Evolutionary conservation across 495 filamentous ascomycete species (phyloP), one percentile per base, ranked within the genome.

Genomic region (Penicillium chermesinum): DNA sequence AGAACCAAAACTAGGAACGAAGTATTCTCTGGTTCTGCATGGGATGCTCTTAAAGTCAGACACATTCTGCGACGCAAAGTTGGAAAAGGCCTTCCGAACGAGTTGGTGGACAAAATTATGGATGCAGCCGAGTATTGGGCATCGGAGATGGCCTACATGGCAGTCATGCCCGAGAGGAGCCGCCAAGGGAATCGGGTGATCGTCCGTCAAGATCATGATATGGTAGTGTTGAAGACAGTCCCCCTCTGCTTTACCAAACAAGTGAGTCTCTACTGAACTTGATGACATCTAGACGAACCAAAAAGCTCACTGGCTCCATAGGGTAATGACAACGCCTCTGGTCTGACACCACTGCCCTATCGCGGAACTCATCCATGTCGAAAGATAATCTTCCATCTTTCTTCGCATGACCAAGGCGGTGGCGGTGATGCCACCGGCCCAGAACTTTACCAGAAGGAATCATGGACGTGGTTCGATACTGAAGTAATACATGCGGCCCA

Each of bases 111-210:
- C 61, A 62, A 69, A 41, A 80, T 89, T 27, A 55, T 87, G 43
- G 85, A 88, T 55, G 61, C 66, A 33, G 85, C 84, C 16, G 85
- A 87, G 61, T 88, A 88, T 57, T 89, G 86, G 86, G 76, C 78
- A 0, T 71, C 69, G 6, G 56, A 56, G 2, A 64, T 69, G 54
- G 51, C 54, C 27, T 49, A 42, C 5, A 57, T 73, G 58, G 58
- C 59, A 13, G 58, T 19, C 4, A 14, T 4, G 5, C 10, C 25
- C 25, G 25, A 30, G 5, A 30, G 10, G 25, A 30, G 25, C 4
- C 4, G 10, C 25, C 25, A 53, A 1, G 44, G 58, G 25, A 14
- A 34, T 4, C 3, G 19, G 2, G 57, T 42, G 17, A 37, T 59
- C 0, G 62, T 69, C 9, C 44, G 52, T 3, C 55, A 67, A 38